Percentiles rank a stretch among this genome's conserved stretches.
Evolutionary conservation across 2,329 filamentous ascomycete genomes (phyloP).

Genomic region (Hypocreales sp.): DNA sequence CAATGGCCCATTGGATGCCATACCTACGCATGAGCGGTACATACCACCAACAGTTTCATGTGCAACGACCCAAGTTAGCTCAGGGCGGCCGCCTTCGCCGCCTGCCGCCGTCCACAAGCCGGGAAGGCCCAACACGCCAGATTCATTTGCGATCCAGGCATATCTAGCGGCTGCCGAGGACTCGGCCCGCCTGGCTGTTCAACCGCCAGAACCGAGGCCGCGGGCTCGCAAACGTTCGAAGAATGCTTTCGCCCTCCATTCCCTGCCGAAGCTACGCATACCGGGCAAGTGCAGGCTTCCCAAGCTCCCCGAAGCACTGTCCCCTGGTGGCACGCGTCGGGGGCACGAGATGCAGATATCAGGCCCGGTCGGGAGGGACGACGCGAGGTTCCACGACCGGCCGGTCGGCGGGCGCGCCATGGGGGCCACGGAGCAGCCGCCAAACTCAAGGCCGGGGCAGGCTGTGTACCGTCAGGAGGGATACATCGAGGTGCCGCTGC

Average conservation of each 20-base stretch:
- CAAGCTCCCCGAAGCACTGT: slow-evolving; percentile 2
- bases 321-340: slow-evolving; percentile 10
- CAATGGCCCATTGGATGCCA: no score
- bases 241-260: slow-evolving; percentile 21
- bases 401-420: no score
- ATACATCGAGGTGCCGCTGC: slow-evolving; percentile 15
- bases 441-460: slow-evolving; percentile 1
- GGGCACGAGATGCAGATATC: slow-evolving; percentile 14
- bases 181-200: slow-evolving; percentile 4
- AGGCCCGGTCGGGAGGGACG: slow-evolving; percentile 11
- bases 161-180: slow-evolving; percentile 20
- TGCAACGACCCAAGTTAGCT: neutral
- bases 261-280: slow-evolving; percentile 19
- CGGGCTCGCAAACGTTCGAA: slow-evolving; percentile 4
- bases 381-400: slow-evolving; percentile 11
- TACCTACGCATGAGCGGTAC: slow-evolving; percentile 34
- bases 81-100: slow-evolving; percentile 2
- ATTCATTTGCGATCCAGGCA: slow-evolving; percentile 19
- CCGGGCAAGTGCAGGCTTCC: slow-evolving; percentile 22
- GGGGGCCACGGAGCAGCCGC: no score
- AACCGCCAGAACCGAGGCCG: neutral
- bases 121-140: slow-evolving; percentile 8
- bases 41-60: slow-evolving; percentile 3
- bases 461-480: neutral
- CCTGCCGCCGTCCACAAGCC: slow-evolving; percentile 3